Base-by-base conservation (phyloP, 2,329 filamentous ascomycete genomes). In the Paraconiothyrium sp. region DNA sequence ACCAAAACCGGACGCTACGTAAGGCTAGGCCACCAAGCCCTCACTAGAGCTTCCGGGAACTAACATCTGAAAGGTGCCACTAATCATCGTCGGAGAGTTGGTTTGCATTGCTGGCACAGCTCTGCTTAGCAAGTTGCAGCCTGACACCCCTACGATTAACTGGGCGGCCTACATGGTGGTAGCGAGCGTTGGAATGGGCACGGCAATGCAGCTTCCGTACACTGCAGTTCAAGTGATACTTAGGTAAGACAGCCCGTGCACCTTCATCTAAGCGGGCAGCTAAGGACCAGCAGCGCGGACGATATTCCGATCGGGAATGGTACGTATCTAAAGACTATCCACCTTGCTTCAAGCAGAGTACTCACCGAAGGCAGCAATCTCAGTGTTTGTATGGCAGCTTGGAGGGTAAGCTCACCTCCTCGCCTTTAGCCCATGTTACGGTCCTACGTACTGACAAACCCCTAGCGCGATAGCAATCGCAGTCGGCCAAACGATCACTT, bases 151-250 rank as follows among this genome's bases (percentile, higher is more conserved):
- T 10, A 49, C 56, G 27, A 39, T 24, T 9, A 20, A 24, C 14
- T 66, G 61, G 63, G 52, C 39, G 10, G 39, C 44, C 16, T 62
- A 56, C 11, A 27, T 48, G 24, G 46, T 30, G 37, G 37, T 10
- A 16, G 37, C 37, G 9, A 16, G 37, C 14, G 47, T 64, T 44
- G 65, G 59, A 32, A 56, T 46, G 39, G 65, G 62, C 7, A 27
- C 32, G 24, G 59, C 41, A 41, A 52, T 63, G 34, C 63, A 63
- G 52, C 30, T 61, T 32, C 65, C 60, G 14, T 59, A 61, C 41
- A 63, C 56, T 20, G 52, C 62, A 11, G 34, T 57, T 14, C 46
- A 27, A 37, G 51, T 44, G 3, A 52, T 64, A 3, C 32, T 66
- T 11, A 35, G 34, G 34, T 35, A 35, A 35, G 6, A 35, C 11